Base-by-base conservation (phyloP, 352 stramenopile species). In the Phytophthora europaea region DNA sequence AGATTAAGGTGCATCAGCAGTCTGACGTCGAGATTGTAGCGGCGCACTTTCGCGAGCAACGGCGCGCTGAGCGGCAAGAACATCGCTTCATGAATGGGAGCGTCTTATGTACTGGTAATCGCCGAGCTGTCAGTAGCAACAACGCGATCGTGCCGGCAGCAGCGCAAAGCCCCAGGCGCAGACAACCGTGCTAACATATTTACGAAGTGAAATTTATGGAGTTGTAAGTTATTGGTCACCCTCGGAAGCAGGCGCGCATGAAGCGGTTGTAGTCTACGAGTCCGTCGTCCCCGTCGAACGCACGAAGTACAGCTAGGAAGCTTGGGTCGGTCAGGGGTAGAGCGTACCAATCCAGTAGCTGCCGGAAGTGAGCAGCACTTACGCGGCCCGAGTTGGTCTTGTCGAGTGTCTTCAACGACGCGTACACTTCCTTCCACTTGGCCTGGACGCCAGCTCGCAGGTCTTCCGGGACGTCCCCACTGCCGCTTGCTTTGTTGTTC, bases 341-440 rank as follows among this genome's bases (percentile, higher is more conserved):
- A 26, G 80, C 75, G 63, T 91, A 93, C 87, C 87, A 93, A 61
- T 90, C 83, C 55, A 94, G 79, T n/a, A 94, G 53, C 48, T 93
- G 85, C 9, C 87, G 85, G 53, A 94, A 92, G 60, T 94, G 85
- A 9, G 82, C 70, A 3, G 76, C 70, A 67, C 81, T 92, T 12
- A 92, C 78, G 6, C 83, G 82, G 0, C 84, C 82, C 0, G 71
- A 47, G n/a, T 82, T 87, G 47, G 22, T 28, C 65, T 92, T 91
- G 74, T 94, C 87, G 9, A 92, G 58, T 3, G 80, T 90, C 56
- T 88, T 87, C 36, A 92, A 74, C 18, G 84, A 92, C 20, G 82
- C 76, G 74, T 94, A 94, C 50, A 94, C 83, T 18, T 78, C 70
- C 54, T 93, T 92, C 87, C 87, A 94, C 72, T 92, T 90, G 38